Conservation (phyloP, 495 filamentous ascomycete species). For the Opeltia flavorubescens region DNA sequence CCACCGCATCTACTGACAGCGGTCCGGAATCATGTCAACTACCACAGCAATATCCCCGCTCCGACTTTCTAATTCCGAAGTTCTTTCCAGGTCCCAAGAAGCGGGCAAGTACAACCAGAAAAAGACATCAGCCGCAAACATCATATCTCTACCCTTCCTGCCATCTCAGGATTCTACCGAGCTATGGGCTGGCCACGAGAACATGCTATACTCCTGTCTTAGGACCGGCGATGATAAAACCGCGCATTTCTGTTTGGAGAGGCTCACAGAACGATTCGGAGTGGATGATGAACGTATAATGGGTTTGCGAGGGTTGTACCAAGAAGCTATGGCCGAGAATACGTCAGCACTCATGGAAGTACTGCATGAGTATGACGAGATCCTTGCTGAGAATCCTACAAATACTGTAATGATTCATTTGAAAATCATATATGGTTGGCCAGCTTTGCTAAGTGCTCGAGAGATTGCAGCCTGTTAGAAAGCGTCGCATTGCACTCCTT, state of each 20-base stretch:
- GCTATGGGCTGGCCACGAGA: slow-evolving; percentile 70
- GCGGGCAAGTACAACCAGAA: slow-evolving; percentile 52
- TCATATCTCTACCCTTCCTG: slow-evolving; percentile 36
- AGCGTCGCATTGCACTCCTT: slow-evolving; percentile 71
- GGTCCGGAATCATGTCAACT: background rate
- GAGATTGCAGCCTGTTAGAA: slow-evolving; percentile 56
- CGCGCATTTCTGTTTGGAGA: slow-evolving; percentile 58
- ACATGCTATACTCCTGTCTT: slow-evolving; percentile 72
- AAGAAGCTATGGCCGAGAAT: slow-evolving; percentile 67
- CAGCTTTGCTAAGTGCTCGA: background rate
- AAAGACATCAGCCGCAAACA: slow-evolving; percentile 27
- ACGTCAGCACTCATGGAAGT: slow-evolving; percentile 47
- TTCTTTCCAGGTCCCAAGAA: slow-evolving; percentile 63
- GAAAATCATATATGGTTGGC: background rate
- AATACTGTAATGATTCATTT: slow-evolving; percentile 50
- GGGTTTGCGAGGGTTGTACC: slow-evolving; percentile 66
- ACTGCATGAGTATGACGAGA: slow-evolving; percentile 60
- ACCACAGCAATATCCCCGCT: slow-evolving; percentile 16
- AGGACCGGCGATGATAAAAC: slow-evolving; percentile 69
- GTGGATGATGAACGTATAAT: slow-evolving; percentile 66
- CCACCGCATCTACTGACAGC: too few relatives aligned
- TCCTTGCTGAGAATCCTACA: slow-evolving; percentile 58
- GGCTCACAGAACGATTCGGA: slow-evolving; percentile 67
- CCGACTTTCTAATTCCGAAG: slow-evolving; percentile 24
- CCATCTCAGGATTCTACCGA: slow-evolving; percentile 55